A percentile compares a stretch with the other conserved stretches of the same genome.
phyloP scores from a whole-genome alignment of 139 green algal genomes.

The Chlorella sp. region DNA sequence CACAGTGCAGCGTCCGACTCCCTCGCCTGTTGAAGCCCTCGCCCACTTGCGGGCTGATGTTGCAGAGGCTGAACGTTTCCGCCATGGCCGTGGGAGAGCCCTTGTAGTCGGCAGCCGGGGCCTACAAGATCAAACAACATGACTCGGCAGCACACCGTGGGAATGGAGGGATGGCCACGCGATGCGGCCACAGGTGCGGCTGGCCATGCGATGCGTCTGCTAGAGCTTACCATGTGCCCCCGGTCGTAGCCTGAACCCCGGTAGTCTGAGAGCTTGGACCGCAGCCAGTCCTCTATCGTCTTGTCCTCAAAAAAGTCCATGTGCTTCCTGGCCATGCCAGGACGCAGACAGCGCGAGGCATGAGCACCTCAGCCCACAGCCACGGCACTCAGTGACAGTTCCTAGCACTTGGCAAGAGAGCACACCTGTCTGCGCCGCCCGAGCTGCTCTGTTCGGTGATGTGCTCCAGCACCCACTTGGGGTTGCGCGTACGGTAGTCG shows the following conservation, averaged over 20 bases:
- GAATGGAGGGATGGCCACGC: too few species aligned
- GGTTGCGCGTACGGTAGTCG: slow-evolving; percentile 67
- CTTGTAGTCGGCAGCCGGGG: slow-evolving; percentile 79
- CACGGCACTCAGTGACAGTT: neutral
- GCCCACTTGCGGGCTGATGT: slow-evolving; percentile 53
- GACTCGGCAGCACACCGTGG: too few species aligned
- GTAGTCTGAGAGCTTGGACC: slow-evolving; percentile 69
- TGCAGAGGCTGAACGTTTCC: slow-evolving; percentile 80
- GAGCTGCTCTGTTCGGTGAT: slow-evolving; percentile 36
- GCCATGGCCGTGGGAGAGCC: slow-evolving; percentile 70
- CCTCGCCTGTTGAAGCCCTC: slow-evolving; percentile 21
- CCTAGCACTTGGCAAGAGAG: too few species aligned
- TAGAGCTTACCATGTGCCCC: slow-evolving; percentile 89
- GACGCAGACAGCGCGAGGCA: too few species aligned
- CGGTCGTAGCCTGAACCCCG: slow-evolving; percentile 78
- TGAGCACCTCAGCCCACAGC: neutral
- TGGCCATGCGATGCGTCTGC: too few species aligned
- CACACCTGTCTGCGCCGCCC: slow-evolving; percentile 39
- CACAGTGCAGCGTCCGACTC: too few species aligned
- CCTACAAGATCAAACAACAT: too few species aligned
- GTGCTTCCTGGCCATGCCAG: slow-evolving; percentile 47
- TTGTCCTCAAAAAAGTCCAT: slow-evolving; percentile 65
- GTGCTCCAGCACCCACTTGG: slow-evolving; percentile 71
- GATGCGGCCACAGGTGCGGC: too few species aligned
- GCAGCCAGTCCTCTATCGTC: slow-evolving; percentile 57